Base-by-base conservation (phyloP, 768 basidiomycete species). In the Inosperma sp. region DNA sequence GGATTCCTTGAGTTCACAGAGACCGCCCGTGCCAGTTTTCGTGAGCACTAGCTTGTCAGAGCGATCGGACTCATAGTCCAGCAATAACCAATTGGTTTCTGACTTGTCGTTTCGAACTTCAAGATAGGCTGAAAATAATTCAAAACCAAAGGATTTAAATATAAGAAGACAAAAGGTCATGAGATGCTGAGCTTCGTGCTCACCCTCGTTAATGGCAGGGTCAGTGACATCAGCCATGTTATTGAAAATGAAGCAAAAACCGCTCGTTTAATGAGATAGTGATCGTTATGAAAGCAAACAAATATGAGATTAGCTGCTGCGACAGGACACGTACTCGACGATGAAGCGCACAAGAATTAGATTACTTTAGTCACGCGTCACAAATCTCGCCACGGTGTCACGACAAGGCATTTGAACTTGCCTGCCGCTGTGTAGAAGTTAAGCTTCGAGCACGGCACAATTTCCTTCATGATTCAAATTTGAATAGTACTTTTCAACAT, bases 21-120 rank as follows among this genome's bases (percentile, higher is more conserved):
- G 77, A 51, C 89, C 89, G 29, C 86, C 89, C 21, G 80, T 77
- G 45, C 93, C 93, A 17, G 88, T 92, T 62, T 77, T 65, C 9
- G 90, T 85, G 62, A 97, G 72, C 57, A 71, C 66, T 59, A 96
- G 81, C 64, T 80, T 88, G 77, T 95, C 89, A 27, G 86, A 88
- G 59, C 80, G 78, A 68, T 89, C 87, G 61, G 76, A 77, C 78
- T 87, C 85, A 67, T 97, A 98, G 65, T 95, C 89, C 51, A 96
- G 70, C 50, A 97, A 74, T 37, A 94, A 64, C 93, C 93, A 97
- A 66, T 88, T 96, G 26, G 83, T 88, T 25, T 89, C 87, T 31
- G 83, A 76, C 63, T 93, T 93, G 76, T 90, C 84, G 55, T 75
- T 77, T 57, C 93, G 84, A 48, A 96, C 86, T 58, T 93, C 88